These are phyloP conservation scores for Ogataea thermomethanolica DNA, from an alignment of 805 yeast genomes.

Conservation along the genomic window DNA sequence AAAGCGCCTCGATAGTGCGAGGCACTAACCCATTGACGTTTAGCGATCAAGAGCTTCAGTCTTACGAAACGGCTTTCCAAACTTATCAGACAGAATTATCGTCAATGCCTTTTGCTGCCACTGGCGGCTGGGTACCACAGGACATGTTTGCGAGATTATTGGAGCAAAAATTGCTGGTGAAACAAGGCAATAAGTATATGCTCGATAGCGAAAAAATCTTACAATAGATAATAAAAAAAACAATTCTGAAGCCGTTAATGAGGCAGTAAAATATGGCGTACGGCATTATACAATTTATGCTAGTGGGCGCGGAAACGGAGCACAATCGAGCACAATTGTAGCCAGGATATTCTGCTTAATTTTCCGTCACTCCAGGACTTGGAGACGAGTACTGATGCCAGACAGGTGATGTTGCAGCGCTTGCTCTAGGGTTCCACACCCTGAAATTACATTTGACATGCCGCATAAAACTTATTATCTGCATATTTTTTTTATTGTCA, in stretches of 20 bases:
- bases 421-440: background rate
- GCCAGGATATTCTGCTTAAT: background rate
- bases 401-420: too few species aligned
- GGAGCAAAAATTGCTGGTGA: conserved; percentile 64
- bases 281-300: background rate
- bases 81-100: conserved; percentile 66
- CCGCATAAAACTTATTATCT: background rate
- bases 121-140: conserved; percentile 95
- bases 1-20: conserved; percentile 53
- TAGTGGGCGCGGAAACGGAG: too few species aligned
- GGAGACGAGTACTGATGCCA: too few species aligned
- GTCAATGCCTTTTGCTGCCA: conserved; percentile 78
- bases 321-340: background rate
- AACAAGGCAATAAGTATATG: conserved; percentile 47
- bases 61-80: conserved; percentile 55
- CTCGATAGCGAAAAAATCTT: conserved; percentile 29
- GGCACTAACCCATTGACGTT: conserved; percentile 39
- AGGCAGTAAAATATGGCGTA: conserved; percentile 1
- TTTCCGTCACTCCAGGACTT: background rate
- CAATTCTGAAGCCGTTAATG: conserved; percentile 4
- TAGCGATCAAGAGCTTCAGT: conserved; percentile 54
- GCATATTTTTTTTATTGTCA: background rate
- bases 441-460: background rate
- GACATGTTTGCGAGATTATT: conserved; percentile 76
- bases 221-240: conserved; percentile 5